Conservation (phyloP, 2,329 filamentous ascomycete genomes). For the Pseudogymnoascus sp. region DNA sequence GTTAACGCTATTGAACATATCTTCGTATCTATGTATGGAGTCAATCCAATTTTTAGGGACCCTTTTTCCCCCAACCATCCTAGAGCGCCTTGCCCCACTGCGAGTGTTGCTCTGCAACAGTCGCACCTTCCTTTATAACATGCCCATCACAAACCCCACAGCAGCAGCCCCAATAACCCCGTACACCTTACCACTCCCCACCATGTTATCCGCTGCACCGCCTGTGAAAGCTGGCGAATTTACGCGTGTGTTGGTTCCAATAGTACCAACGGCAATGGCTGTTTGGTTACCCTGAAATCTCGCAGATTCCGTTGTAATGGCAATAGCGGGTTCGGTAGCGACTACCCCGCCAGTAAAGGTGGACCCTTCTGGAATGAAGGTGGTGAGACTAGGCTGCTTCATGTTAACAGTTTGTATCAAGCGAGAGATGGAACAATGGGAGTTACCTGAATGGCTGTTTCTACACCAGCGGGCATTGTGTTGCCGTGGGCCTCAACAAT, state of each 20-base stretch:
- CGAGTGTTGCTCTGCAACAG: neutral
- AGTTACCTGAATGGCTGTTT: neutral
- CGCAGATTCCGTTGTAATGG: neutral
- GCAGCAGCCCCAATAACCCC: neutral
- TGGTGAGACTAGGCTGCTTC: neutral
- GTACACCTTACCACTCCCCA: neutral
- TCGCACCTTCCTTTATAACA: neutral
- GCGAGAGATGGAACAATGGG: neutral
- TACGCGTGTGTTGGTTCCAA: neutral
- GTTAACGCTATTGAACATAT: too few relatives aligned
- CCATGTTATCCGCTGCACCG: neutral
- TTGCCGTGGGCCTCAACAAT: neutral
- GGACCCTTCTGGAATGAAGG: neutral
- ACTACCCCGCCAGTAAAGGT: neutral
- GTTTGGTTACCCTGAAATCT: constrained; percentile 1
- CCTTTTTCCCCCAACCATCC: too few relatives aligned
- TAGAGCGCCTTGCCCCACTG: neutral
- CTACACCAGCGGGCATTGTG: neutral
- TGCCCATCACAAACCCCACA: neutral
- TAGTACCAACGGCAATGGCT: neutral
- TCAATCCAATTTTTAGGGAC: too few relatives aligned
- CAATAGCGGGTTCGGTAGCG: neutral
- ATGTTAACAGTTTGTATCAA: neutral
- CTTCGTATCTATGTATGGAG: too few relatives aligned
- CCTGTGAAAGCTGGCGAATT: neutral